These are phyloP conservation scores for Codiaeum variegatum DNA, from an alignment of 441 rosid species.

Conservation along the genomic window DNA sequence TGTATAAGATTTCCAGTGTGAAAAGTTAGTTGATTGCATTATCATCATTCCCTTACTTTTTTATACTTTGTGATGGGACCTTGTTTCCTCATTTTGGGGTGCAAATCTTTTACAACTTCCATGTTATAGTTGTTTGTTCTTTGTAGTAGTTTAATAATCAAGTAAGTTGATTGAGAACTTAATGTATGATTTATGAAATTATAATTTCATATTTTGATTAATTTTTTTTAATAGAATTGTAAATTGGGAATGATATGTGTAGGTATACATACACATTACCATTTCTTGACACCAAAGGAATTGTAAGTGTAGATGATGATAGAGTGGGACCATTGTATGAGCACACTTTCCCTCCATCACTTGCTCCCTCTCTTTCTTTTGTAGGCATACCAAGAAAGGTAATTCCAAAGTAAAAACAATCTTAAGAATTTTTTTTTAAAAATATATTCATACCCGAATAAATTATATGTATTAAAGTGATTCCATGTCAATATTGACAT, in stretches of 20 bases:
- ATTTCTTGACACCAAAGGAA: constrained; percentile 96
- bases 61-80: constrained; percentile 12
- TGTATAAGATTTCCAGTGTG: neutral
- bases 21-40: constrained; percentile 25
- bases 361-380: constrained; percentile 85
- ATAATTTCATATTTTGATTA: no score
- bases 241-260: constrained; percentile 5
- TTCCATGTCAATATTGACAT: no score
- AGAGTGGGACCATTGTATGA: constrained; percentile 90
- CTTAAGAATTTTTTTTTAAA: no score
- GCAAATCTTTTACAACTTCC: neutral
- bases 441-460: no score
- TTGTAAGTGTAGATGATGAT: constrained; percentile 70
- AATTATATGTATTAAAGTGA: no score
- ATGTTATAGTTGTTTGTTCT: no score
- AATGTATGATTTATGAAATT: no score
- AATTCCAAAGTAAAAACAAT: neutral
- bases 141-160: no score
- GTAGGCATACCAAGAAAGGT: constrained; percentile 89
- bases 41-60: constrained; percentile 12
- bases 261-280: constrained; percentile 85
- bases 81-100: neutral
- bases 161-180: no score
- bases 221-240: neutral
- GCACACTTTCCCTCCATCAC: constrained; percentile 89